Evolutionary conservation across 192 early-diverging fungal genomes (phyloP).

Genomic region (Allomyces macrogynus): DNA sequence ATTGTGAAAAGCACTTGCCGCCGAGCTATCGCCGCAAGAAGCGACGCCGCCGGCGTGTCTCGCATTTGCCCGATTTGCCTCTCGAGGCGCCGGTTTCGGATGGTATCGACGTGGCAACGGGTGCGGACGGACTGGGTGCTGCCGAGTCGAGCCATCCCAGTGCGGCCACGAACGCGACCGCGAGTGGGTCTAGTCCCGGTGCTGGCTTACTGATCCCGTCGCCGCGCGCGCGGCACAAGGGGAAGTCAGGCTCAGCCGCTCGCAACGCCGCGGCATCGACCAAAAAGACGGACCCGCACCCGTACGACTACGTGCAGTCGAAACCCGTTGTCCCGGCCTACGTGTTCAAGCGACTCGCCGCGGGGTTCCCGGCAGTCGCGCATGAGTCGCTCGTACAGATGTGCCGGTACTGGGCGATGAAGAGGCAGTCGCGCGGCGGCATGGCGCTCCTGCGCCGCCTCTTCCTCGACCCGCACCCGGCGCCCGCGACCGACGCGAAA

Average conservation of each 20-base stretch:
- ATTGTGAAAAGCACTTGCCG: slow-evolving; percentile 83
- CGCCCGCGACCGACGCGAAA: slow-evolving; percentile 65
- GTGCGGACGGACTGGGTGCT: not conserved
- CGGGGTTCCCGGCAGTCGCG: slow-evolving; percentile 5
- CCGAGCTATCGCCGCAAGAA: slow-evolving; percentile 14
- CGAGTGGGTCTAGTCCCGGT: no score
- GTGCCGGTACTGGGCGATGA: slow-evolving; percentile 87
- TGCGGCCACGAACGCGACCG: not conserved
- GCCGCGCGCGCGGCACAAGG: not conserved
- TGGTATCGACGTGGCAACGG: not conserved
- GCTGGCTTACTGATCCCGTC: no score
- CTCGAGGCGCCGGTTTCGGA: not conserved
- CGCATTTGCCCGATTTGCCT: slow-evolving; percentile 6
- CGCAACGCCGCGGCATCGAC: not conserved
- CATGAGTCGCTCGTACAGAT: slow-evolving; percentile 30
- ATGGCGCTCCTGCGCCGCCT: slow-evolving; percentile 86
- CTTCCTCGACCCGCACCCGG: slow-evolving; percentile 78
- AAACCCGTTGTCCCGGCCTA: slow-evolving; percentile 41
- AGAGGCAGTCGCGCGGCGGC: slow-evolving; percentile 66
- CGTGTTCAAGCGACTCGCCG: slow-evolving; percentile 29
- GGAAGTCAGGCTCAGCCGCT: not conserved
- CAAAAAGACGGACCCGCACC: no score
- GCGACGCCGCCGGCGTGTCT: slow-evolving; percentile 11
- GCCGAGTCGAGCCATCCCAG: slow-evolving; percentile 1
- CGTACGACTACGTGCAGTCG: slow-evolving; percentile 27